These are phyloP conservation scores for Primulina tabacum DNA, from an alignment of 257 asterid genomes.

Conservation along the genomic window DNA sequence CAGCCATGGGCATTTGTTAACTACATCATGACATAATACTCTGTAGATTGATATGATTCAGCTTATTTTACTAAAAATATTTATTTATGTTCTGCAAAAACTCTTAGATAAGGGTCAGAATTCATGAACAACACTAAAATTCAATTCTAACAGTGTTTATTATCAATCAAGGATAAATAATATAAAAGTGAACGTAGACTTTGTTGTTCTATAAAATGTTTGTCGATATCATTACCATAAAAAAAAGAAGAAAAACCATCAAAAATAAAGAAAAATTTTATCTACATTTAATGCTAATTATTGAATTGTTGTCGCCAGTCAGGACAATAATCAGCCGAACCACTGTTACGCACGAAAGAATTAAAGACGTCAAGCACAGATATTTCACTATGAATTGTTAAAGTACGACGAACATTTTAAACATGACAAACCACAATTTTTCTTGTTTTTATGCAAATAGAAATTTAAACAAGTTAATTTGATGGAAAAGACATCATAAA, in stretches of 20 bases:
- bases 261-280: too few relatives aligned
- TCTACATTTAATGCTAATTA: too few relatives aligned
- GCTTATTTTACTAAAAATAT: not conserved
- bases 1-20: not conserved
- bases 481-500: not conserved
- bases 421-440: not conserved
- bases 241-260: too few relatives aligned
- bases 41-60: not conserved
- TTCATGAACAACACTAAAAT: not conserved
- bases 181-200: not conserved
- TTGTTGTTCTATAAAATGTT: not conserved
- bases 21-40: not conserved
- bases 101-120: not conserved
- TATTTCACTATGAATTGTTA: not conserved
- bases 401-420: not conserved
- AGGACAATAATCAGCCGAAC: too few relatives aligned
- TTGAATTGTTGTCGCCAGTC: too few relatives aligned
- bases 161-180: not conserved
- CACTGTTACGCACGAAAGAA: too few relatives aligned
- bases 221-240: not conserved
- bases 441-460: not conserved
- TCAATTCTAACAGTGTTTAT: not conserved
- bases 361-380: not conserved
- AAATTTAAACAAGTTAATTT: not conserved
- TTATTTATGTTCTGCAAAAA: not conserved